Evolutionary conservation across 495 filamentous ascomycete species (phyloP).

Genomic region (Penicillium lividum): DNA sequence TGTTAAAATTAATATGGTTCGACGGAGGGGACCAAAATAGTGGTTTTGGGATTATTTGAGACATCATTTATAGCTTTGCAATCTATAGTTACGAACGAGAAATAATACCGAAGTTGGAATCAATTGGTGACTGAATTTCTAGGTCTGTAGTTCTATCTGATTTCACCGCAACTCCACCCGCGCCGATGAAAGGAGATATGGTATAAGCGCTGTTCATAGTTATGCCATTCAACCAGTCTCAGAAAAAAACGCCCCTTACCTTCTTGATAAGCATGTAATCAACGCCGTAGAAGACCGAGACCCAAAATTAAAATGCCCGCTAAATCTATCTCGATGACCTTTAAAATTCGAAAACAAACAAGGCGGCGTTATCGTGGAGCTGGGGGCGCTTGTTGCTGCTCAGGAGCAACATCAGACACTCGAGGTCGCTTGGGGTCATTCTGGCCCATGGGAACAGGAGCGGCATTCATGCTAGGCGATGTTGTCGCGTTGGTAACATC

Average conservation of each 20-base stretch:
- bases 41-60: too few species aligned
- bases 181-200: background rate
- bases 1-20: too few species aligned
- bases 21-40: too few species aligned
- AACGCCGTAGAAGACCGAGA: slow-evolving; percentile 3
- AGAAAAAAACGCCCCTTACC: slow-evolving; percentile 10
- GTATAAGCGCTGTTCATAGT: background rate
- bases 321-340: slow-evolving; percentile 14
- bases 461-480: slow-evolving; percentile 22
- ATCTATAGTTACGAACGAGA: too few species aligned
- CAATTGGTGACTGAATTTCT: background rate
- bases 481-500: slow-evolving; percentile 53
- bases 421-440: slow-evolving; percentile 42
- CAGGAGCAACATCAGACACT: slow-evolving; percentile 21
- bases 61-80: too few species aligned
- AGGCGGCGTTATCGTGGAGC: slow-evolving; percentile 13
- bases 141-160: background rate
- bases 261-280: slow-evolving; percentile 10
- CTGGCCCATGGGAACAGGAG: slow-evolving; percentile 17
- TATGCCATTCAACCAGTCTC: background rate
- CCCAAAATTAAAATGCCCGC: slow-evolving; percentile 13
- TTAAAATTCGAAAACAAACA: background rate
- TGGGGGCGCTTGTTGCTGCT: slow-evolving; percentile 14
- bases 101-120: background rate
- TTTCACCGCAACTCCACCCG: background rate